Conservation (phyloP, 2,329 filamentous ascomycete species). For the Xylogone sp. region DNA sequence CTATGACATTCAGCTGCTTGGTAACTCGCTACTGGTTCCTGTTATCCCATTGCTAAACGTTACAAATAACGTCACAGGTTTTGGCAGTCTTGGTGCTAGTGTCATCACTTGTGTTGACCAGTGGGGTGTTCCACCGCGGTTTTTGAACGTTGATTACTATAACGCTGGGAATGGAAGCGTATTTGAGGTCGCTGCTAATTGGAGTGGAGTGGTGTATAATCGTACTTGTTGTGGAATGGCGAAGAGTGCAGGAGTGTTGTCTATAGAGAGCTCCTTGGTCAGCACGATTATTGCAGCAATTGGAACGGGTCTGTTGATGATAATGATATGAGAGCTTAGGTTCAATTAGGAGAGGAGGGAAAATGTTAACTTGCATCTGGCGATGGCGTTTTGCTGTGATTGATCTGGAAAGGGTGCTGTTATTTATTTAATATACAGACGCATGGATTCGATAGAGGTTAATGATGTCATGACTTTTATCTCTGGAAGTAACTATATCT, state of each 20-base stretch:
- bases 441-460: too few relatives aligned
- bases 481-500: too few relatives aligned
- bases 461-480: too few relatives aligned
- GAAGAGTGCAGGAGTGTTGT: constrained; percentile 18
- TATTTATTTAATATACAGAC: too few relatives aligned
- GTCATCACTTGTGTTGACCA: constrained; percentile 55
- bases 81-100: constrained; percentile 62
- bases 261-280: constrained; percentile 2
- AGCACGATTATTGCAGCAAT: background rate
- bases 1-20: constrained; percentile 65
- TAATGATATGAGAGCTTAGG: background rate
- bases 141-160: constrained; percentile 83
- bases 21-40: constrained; percentile 63
- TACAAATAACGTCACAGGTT: constrained; percentile 65
- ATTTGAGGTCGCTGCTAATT: constrained; percentile 66
- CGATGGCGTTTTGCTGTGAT: too few relatives aligned
- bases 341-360: too few relatives aligned
- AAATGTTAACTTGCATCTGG: too few relatives aligned
- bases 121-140: constrained; percentile 70
- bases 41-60: constrained; percentile 65
- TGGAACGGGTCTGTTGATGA: background rate
- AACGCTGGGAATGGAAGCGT: constrained; percentile 66
- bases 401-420: too few relatives aligned
- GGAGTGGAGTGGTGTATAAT: constrained; percentile 66
- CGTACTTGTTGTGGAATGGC: constrained; percentile 52